phyloP scores from a whole-genome alignment of 78 protist genomes.

The Cavenderia fasciculata region DNA sequence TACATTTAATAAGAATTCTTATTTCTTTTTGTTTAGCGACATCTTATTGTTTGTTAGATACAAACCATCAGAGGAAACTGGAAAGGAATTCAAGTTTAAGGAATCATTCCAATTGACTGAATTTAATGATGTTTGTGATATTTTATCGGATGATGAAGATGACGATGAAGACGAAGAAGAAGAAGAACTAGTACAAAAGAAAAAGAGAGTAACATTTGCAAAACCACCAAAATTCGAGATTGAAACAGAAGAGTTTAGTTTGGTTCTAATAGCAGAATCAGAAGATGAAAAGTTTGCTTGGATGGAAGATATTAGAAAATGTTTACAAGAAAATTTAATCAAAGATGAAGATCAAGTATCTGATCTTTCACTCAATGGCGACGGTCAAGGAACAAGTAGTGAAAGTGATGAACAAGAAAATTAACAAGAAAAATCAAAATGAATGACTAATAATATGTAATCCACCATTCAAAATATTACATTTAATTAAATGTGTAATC shows the following conservation, averaged over 20 bases:
- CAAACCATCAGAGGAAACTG: slow-evolving; percentile 73
- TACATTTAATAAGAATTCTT: slow-evolving; percentile 46
- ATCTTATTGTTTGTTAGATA: slow-evolving; percentile 52
- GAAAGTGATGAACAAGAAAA: too few species aligned
- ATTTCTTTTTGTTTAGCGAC: slow-evolving; percentile 70
- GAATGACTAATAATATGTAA: too few species aligned
- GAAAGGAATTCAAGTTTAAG: slow-evolving; percentile 73
- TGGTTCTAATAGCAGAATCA: slow-evolving; percentile 38
- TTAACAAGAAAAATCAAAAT: too few species aligned
- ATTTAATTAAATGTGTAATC: too few species aligned
- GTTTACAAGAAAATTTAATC: slow-evolving; percentile 41
- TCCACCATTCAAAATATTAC: too few species aligned
- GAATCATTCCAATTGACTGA: slow-evolving; percentile 36
- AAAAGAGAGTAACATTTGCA: not conserved
- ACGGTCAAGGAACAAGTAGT: too few species aligned
- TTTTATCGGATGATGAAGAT: slow-evolving; percentile 71
- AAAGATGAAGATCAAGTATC: slow-evolving; percentile 55
- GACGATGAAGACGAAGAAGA: not conserved
- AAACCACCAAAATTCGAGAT: slow-evolving; percentile 31
- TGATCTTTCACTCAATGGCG: slow-evolving; percentile 22
- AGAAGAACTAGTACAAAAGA: not conserved
- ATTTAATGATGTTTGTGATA: slow-evolving; percentile 49
- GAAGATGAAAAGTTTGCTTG: slow-evolving; percentile 38
- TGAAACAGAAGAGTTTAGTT: slow-evolving; percentile 33
- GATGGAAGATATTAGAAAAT: slow-evolving; percentile 59